Conservation (phyloP, 345 rosid species). For the Gossypium stocksii region DNA sequence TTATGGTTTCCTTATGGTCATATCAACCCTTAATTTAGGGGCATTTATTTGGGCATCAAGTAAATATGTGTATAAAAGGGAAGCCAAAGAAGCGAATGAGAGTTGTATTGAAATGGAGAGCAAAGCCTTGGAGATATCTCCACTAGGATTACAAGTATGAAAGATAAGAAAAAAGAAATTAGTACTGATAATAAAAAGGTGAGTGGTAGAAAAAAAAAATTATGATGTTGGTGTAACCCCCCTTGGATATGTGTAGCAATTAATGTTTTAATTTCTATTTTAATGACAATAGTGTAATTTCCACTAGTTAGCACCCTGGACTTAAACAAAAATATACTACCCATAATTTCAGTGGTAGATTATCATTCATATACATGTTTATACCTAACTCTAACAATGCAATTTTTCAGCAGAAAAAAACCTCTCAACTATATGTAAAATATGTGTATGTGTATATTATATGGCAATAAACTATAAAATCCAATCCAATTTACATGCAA, state of each 20-base stretch:
- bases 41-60: slow-evolving; percentile 69
- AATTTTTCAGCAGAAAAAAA: no score
- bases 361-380: background rate
- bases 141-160: slow-evolving; percentile 49
- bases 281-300: background rate
- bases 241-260: background rate
- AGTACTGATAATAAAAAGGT: background rate
- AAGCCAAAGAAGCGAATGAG: slow-evolving; percentile 36
- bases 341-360: background rate
- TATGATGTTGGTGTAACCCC: background rate
- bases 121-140: slow-evolving; percentile 51
- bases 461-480: no score
- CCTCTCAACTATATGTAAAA: no score
- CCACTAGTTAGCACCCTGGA: background rate
- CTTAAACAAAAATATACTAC: background rate
- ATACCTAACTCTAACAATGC: background rate
- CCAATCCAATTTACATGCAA: no score
- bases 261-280: background rate
- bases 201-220: background rate
- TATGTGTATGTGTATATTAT: no score
- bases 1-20: slow-evolving; percentile 68
- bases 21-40: slow-evolving; percentile 56
- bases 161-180: background rate
- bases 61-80: slow-evolving; percentile 64
- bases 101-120: slow-evolving; percentile 44